These are phyloP conservation scores for Colletotrichum brevisporum DNA, from an alignment of 2,329 filamentous ascomycete species.

Conservation along the genomic window DNA sequence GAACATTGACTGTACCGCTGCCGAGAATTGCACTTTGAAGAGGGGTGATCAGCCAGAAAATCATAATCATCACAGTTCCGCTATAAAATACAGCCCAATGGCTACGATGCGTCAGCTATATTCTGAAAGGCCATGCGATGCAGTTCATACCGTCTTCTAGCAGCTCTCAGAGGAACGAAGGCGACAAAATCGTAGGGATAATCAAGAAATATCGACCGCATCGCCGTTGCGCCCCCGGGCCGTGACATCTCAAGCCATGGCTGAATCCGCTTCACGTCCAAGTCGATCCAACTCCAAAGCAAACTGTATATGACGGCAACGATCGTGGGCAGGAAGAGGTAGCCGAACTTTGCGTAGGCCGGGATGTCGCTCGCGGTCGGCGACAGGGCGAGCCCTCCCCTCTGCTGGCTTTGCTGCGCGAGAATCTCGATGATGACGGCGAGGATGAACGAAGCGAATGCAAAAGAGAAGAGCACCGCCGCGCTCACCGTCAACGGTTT, in stretches of 20 bases:
- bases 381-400: constrained; percentile 57
- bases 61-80: constrained; percentile 61
- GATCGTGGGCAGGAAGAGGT: constrained; percentile 68
- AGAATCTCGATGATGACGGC: constrained; percentile 62
- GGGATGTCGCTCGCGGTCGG: constrained; percentile 52
- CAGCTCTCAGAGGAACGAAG: constrained; percentile 49
- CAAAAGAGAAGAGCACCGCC: constrained; percentile 54
- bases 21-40: constrained; percentile 69
- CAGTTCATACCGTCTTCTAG: constrained; percentile 52
- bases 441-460: constrained; percentile 54
- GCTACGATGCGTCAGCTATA: no score
- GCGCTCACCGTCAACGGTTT: constrained; percentile 53
- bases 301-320: constrained; percentile 69
- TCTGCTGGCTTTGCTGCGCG: constrained; percentile 52
- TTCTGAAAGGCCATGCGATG: no score
- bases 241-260: constrained; percentile 72
- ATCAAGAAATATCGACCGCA: constrained; percentile 63
- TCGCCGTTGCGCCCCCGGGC: constrained; percentile 55
- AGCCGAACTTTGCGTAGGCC: constrained; percentile 51
- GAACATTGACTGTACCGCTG: constrained; percentile 50
- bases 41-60: constrained; percentile 70
- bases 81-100: constrained; percentile 69
- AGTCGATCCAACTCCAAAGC: constrained; percentile 71
- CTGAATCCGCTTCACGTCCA: constrained; percentile 71
- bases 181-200: constrained; percentile 64